Evolutionary conservation across 352 stramenopile genomes (phyloP).

Genomic region (Globisporangium perplexum): DNA sequence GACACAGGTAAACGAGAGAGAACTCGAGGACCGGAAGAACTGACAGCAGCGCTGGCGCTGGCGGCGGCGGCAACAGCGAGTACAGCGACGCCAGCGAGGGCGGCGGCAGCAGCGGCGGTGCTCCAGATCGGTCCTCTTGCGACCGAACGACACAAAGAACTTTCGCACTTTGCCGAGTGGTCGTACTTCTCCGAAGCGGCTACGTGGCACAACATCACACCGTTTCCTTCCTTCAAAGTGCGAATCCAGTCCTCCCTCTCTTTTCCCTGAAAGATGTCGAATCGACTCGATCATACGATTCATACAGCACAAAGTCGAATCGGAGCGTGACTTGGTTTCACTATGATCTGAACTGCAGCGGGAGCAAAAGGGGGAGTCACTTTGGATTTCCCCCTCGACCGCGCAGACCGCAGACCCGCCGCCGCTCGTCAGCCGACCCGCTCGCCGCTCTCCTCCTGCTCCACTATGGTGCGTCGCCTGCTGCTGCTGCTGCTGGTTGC

Average conservation of each 20-base stretch:
- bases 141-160: background rate
- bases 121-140: no score
- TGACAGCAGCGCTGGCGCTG: no score
- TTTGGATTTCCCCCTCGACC: slow-evolving; percentile 15
- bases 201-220: slow-evolving; percentile 5
- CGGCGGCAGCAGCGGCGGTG: no score
- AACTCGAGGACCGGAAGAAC: no score
- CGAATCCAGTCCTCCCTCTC: background rate
- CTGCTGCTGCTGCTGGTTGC: no score
- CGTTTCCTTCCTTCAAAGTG: background rate
- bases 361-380: slow-evolving; percentile 4
- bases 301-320: background rate
- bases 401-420: background rate
- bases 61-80: no score
- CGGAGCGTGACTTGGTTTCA: background rate
- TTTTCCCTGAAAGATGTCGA: background rate
- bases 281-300: background rate
- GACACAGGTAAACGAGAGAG: no score
- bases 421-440: no score
- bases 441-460: background rate
- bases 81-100: no score
- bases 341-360: background rate
- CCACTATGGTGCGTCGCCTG: slow-evolving; percentile 7
- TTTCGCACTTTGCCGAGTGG: background rate
- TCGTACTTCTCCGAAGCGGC: background rate